Percentiles rank a stretch among this genome's conserved stretches.
phyloP scores from a whole-genome alignment of 768 basidiomycete genomes.

The Leccinum broughii region DNA sequence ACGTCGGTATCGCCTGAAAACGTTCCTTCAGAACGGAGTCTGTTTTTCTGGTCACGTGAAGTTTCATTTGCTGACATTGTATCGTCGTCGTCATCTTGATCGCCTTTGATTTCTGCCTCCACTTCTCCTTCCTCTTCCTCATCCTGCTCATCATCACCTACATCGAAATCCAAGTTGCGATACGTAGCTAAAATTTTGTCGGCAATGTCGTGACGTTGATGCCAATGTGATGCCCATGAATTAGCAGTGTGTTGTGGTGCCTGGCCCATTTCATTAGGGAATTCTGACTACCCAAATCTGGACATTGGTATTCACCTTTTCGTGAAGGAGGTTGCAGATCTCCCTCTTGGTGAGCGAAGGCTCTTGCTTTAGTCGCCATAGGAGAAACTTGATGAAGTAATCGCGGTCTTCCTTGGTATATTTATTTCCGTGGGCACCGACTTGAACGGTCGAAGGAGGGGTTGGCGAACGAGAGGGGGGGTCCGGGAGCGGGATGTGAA shows the following conservation, averaged over 20 bases:
- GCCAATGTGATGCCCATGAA: conserved; percentile 74
- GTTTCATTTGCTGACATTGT: conserved; percentile 20
- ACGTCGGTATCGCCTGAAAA: conserved; percentile 18
- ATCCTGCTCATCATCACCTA: conserved; percentile 36
- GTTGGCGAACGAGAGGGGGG: conserved; percentile 71
- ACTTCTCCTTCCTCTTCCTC: conserved; percentile 34
- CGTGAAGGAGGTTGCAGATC: conserved; percentile 52
- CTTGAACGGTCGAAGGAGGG: conserved; percentile 55
- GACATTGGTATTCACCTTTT: conserved; percentile 43
- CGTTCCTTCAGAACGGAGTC: conserved; percentile 24
- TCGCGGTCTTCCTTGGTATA: conserved; percentile 67
- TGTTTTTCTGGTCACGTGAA: conserved; percentile 18
- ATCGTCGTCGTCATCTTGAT: conserved; percentile 20
- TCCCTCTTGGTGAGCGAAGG: conserved; percentile 53
- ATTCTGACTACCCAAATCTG: not conserved
- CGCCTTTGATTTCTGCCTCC: conserved; percentile 25
- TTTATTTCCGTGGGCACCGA: conserved; percentile 51
- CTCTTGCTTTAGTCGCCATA: conserved; percentile 59
- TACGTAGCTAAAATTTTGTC: conserved; percentile 55
- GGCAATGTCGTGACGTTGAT: conserved; percentile 60
- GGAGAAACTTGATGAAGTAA: conserved; percentile 65
- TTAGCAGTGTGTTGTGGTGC: conserved; percentile 63
- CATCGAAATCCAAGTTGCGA: conserved; percentile 37
- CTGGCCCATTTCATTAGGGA: conserved; percentile 35
- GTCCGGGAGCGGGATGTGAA: conserved; percentile 56